Percentiles rank a stretch among this genome's conserved stretches.
Evolutionary conservation across 1,139 yeast species (phyloP).

Genomic region (Cylindricascospora bacillispora): DNA sequence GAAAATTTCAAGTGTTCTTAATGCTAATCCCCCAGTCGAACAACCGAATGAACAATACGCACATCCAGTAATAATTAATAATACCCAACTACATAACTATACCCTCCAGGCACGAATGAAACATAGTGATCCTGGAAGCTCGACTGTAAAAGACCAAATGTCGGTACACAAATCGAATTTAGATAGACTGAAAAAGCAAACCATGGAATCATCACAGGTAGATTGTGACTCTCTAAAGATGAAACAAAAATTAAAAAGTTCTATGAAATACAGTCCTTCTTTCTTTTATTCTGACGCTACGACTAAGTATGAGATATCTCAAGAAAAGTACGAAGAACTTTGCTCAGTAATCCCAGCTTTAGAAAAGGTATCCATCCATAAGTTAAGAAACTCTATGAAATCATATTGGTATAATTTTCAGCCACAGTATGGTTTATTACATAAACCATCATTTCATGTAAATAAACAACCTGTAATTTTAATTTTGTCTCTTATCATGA

Average conservation of each 20-base stretch:
- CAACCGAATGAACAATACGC: neutral
- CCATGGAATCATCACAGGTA: constrained; percentile 4
- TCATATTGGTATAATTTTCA: constrained; percentile 49
- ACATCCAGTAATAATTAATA: neutral
- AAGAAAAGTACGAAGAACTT: constrained; percentile 10
- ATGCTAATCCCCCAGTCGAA: neutral
- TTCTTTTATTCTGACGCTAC: constrained; percentile 12
- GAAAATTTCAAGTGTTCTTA: neutral
- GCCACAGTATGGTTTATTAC: constrained; percentile 49
- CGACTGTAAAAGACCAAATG: constrained; percentile 11
- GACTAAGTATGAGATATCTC: constrained; percentile 8
- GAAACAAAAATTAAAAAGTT: constrained; percentile 1
- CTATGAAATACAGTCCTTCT: constrained; percentile 12
- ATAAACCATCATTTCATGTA: constrained; percentile 51
- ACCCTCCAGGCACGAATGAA: constrained; percentile 1
- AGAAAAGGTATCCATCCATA: constrained; percentile 8
- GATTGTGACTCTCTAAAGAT: neutral
- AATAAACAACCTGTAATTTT: constrained; percentile 40
- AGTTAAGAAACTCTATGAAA: constrained; percentile 24
- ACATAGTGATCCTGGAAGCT: constrained; percentile 7
- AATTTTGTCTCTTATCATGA: constrained; percentile 41
- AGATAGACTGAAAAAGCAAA: constrained; percentile 9
- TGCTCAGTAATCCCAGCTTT: constrained; percentile 21
- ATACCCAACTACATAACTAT: neutral
- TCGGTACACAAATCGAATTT: constrained; percentile 13